These are phyloP conservation scores for Begonia peltatifolia DNA, from an alignment of 306 rosid species.

Conservation along the genomic window DNA sequence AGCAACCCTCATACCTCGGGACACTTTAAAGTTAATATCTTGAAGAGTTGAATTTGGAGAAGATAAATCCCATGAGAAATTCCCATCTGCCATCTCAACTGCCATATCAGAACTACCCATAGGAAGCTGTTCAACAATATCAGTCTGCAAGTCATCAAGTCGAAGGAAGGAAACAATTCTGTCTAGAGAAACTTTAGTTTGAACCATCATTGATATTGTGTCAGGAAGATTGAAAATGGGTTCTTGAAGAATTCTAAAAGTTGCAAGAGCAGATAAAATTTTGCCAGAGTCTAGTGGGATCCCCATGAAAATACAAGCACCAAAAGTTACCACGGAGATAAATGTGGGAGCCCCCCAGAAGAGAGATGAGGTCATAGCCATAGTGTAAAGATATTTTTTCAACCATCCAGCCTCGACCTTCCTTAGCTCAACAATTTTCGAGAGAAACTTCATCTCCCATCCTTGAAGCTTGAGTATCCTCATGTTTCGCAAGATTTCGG, in stretches of 20 bases:
- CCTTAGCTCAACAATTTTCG: constrained; percentile 45
- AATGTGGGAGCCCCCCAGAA: constrained; percentile 64
- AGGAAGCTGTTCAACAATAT: constrained; percentile 53
- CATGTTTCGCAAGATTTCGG: constrained; percentile 73
- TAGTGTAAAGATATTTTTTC: constrained; percentile 32
- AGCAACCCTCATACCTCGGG: constrained; percentile 63
- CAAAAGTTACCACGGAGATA: constrained; percentile 63
- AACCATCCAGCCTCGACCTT: constrained; percentile 50
- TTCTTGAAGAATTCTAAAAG: constrained; percentile 68
- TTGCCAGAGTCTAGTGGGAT: constrained; percentile 84
- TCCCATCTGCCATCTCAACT: constrained; percentile 46
- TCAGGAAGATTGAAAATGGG: constrained; percentile 60
- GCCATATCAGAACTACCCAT: constrained; percentile 43
- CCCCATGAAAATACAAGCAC: constrained; percentile 53
- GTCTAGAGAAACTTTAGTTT: constrained; percentile 72
- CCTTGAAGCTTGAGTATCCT: constrained; percentile 79
- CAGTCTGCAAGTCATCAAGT: constrained; percentile 49
- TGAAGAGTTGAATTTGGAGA: constrained; percentile 31
- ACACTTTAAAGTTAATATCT: constrained; percentile 34
- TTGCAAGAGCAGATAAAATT: constrained; percentile 80
- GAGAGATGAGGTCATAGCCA: constrained; percentile 32
- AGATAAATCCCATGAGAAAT: constrained; percentile 70
- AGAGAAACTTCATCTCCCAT: constrained; percentile 88
- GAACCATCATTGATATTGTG: constrained; percentile 54
- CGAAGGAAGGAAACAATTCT: constrained; percentile 61